A percentile compares a stretch with the other conserved stretches of the same genome.
Evolutionary conservation across 1,284 basidiomycete genomes (phyloP).

Genomic region (Fomitiporia mediterranea): DNA sequence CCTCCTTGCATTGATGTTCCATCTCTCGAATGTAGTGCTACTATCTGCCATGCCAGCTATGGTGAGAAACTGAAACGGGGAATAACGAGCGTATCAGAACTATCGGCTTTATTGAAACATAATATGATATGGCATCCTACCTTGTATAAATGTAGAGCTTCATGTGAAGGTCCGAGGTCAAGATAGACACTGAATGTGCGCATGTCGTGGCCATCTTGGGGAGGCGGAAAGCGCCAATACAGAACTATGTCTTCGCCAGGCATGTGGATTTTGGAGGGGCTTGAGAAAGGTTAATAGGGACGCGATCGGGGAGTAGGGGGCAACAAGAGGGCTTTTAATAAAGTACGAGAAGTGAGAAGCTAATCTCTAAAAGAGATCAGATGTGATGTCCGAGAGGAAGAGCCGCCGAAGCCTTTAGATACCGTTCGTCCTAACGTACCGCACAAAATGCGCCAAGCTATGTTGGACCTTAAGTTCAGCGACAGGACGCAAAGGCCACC

Average conservation of each 20-base stretch:
- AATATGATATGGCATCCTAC: constrained; percentile 26
- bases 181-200: constrained; percentile 42
- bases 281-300: background rate
- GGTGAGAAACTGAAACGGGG: constrained; percentile 45
- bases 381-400: background rate
- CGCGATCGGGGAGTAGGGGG: background rate
- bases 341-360: background rate
- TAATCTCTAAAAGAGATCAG: constrained; percentile 3
- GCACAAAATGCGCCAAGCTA: background rate
- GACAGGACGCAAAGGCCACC: too few relatives aligned
- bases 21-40: constrained; percentile 46
- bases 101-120: background rate
- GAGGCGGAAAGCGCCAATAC: constrained; percentile 37
- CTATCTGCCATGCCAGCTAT: constrained; percentile 40
- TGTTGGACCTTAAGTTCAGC: background rate
- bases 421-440: background rate
- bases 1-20: constrained; percentile 34
- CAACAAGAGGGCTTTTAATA: background rate
- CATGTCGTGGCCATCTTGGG: constrained; percentile 34
- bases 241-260: constrained; percentile 34
- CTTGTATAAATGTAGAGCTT: constrained; percentile 44
- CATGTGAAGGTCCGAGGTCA: constrained; percentile 29
- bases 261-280: constrained; percentile 5
- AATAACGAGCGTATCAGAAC: background rate
- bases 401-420: background rate